phyloP scores from a whole-genome alignment of 164 flowering plant species.

The Liquidambar formosana region DNA sequence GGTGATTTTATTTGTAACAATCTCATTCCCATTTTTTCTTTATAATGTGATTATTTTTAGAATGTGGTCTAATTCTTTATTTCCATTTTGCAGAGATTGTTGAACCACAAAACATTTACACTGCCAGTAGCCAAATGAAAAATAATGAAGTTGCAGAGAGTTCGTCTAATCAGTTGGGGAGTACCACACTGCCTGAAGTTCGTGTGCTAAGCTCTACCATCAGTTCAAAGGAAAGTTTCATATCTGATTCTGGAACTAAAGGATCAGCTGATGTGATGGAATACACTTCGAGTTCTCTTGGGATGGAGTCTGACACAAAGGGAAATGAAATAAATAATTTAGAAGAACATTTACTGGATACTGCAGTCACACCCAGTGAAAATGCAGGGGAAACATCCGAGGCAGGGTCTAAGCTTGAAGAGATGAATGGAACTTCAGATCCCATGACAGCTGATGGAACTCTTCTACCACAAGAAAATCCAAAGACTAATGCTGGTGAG shows the following conservation, averaged over 20 bases:
- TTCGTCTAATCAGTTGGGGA: conserved; percentile 5
- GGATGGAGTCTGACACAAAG: conserved; percentile 10
- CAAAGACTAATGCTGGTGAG: too few species aligned
- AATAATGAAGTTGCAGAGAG: conserved; percentile 16
- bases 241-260: conserved; percentile 12
- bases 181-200: not conserved
- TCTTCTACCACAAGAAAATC: too few species aligned
- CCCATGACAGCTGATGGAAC: too few species aligned
- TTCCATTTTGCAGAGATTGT: conserved; percentile 16
- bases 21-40: not conserved
- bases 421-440: conserved; percentile 4
- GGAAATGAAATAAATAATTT: conserved; percentile 5
- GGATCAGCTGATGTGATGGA: conserved; percentile 9
- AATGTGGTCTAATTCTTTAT: not conserved
- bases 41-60: not conserved
- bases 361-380: conserved; percentile 9
- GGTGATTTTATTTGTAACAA: too few species aligned
- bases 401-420: conserved; percentile 1
- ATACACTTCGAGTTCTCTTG: conserved; percentile 6
- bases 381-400: conserved; percentile 10
- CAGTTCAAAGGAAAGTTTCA: not conserved
- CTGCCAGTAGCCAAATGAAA: conserved; percentile 11
- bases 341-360: not conserved
- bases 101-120: conserved; percentile 5
- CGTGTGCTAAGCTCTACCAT: conserved; percentile 9